Evolutionary conservation across 768 basidiomycete species (phyloP).

Genomic region (Hirschioporus abietinus): DNA sequence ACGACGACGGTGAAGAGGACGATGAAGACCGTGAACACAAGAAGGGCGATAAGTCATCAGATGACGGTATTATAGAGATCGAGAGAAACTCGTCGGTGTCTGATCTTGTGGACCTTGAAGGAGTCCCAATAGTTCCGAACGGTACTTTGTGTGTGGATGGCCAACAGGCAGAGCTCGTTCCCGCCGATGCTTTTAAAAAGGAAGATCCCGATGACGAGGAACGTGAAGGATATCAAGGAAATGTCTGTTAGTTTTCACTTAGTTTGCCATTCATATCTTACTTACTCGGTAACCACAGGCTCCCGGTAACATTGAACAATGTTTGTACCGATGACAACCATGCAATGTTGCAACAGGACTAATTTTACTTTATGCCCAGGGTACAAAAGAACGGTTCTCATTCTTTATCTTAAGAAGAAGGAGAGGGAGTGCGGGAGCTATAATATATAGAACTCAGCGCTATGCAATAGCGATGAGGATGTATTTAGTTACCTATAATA

Average conservation of each 20-base stretch:
- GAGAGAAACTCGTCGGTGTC: conserved; percentile 18
- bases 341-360: conserved; percentile 9
- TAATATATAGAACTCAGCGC: no score
- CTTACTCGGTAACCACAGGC: conserved; percentile 12
- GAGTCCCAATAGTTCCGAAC: conserved; percentile 14
- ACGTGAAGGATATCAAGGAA: conserved; percentile 38
- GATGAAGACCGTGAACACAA: conserved; percentile 8
- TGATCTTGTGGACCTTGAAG: conserved; percentile 28
- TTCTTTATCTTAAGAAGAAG: conserved; percentile 24
- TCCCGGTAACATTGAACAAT: conserved; percentile 24
- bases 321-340: conserved; percentile 21
- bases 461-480: no score
- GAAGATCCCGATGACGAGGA: conserved; percentile 29
- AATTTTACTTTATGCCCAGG: conserved; percentile 11
- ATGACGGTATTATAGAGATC: conserved; percentile 20
- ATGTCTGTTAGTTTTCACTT: conserved; percentile 23
- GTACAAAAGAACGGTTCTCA: conserved; percentile 27
- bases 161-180: conserved; percentile 25
- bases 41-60: conserved; percentile 5
- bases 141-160: conserved; percentile 16
- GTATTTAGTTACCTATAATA: no score
- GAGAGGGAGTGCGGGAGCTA: conserved; percentile 13
- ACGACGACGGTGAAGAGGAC: conserved; percentile 19
- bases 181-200: conserved; percentile 30
- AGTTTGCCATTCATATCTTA: neutral